Base-by-base conservation (phyloP, 495 filamentous ascomycete genomes). In the Podospora pseudopauciseta region DNA sequence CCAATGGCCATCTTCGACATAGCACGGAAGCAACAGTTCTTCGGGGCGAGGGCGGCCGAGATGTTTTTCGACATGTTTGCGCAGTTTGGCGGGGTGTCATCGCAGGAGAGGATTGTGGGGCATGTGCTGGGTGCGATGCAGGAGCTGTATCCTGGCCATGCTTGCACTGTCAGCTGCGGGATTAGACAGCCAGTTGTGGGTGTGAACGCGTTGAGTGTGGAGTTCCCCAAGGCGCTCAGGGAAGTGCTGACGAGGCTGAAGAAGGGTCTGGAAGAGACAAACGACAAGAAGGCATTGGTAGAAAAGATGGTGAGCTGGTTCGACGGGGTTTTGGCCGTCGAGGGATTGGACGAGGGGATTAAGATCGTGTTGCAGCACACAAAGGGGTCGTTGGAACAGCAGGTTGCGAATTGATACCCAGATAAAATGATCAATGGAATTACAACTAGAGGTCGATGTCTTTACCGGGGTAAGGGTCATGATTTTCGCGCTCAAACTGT, bases 1-100 rank as follows among this genome's bases (percentile, higher is more conserved):
- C 93, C 96, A 3, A 84, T 94, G 61, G 93, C 94, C 34, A 91
- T 98, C 53, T 98, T 97, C 70, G 93, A 96, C 74, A 85, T 90
- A 16, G 91, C 92, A 1, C 88, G 90, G 83, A 93, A 91, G 73
- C 85, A 95, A 74, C 89, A 91, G 65, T 85, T 86, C 74, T 80
- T 84, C 76, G 86, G 88, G 66, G 72, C 87, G 3, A 76, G 78
- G 0, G 84, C 93, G 32, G 92, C 88, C 1, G 85, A 87, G 68
- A 80, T 86, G 13, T 97, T 97, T 77, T 97, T 94, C 73, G 83
- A 90, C 70, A 86, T 94, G 78, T 91, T 93, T 68, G 84, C 86
- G 6, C 80, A 82, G 2, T 97, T 96, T 72, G 76, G 79, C 39
- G 77, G 84, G 28, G 76, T 91, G 19, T 86, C 88, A 5, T 91